Base-by-base conservation (phyloP, 106 monocot genomes). In the Dendrobium catenatum region DNA sequence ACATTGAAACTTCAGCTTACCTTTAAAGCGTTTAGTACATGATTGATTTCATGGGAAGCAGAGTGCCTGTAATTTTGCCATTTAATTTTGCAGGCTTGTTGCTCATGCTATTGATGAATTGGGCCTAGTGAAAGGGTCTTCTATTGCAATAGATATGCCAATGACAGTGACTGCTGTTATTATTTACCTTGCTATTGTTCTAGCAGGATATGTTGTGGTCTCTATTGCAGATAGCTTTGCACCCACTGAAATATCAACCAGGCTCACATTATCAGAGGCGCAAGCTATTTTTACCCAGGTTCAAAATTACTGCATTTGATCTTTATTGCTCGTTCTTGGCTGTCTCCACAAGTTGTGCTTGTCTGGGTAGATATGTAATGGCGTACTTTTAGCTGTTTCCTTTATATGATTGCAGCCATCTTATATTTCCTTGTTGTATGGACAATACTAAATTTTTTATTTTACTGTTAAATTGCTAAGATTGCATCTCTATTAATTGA, bases 221-320 rank as follows among this genome's bases (percentile, higher is more conserved):
- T 98, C 97, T 4, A 93, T 98, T 83, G 97, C 97, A 44, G 97
- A 98, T 82, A 98, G 97, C 81, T 98, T 98, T 93, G 94, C 91
- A 83, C 84, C 97, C 20, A 31, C 80, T 73, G 97, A 94, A 88
- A 98, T 98, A 85, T 85, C 92, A 73, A 91, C 89, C 10, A 90
- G 97, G 72, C 88, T 98, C 18, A 89, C 80, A 80, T 89, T 98
- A 79, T 90, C 97, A 85, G 86, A 89, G 74, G 86, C 97, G 78
- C 92, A 88, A 86, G 92, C 91, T 84, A 93, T 98, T 76, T 98
- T 98, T 70, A 98, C 97, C 4, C 97, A 98, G 94, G 97, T 98
- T 47, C 72, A 70, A 68, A 15, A 61, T 55, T 19, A 56, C 31
- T 82, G 42, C 26, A n/a, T 79, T 82, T 76, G 4, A 42, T 67